Evolutionary conservation across 352 stramenopile genomes (phyloP), one percentile per base, ranked within the genome.

Genomic region (Pythium phragmitis): DNA sequence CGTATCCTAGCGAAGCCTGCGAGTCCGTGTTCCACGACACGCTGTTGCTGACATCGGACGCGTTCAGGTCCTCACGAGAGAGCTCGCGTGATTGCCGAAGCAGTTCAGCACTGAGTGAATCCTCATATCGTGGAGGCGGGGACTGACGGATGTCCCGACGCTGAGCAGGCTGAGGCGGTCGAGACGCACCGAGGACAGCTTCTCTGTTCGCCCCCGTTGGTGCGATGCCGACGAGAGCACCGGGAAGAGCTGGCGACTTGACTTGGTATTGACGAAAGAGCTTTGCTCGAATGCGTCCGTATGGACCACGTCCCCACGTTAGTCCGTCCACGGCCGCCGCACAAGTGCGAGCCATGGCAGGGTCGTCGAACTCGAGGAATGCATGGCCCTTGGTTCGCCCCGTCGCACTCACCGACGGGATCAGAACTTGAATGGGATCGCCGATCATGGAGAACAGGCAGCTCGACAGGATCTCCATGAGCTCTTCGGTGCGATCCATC

Each of bases 301-400:
- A 88, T 12, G 75, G 73, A 0, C 82, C 82, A 51, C 75, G 66
- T 13, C 85, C 85, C 87, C 87, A 95, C 4, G 72, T 82, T 16
- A 95, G 54, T 4, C 87, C 84, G 63, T 95, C 82, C 7, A 95
- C 64, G 30, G 83, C 82, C 7, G 67, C 56, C 0, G 82, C 78
- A 49, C 79, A 91, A 23, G 39, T 63, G 14, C 65, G 84, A 8
- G 87, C 85, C 68, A 92, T 79, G 5, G 69, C 63, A 0, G 75
- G 81, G 39, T 92, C 80, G 43, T 91, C 79, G 59, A 95, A 95
- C 57, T 95, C 87, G 37, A 95, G 62, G 63, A 95, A 95, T 7
- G 85, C 87, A 48, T 92, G 81, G 1, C 85, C 85, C 65, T 92
- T 93, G 30, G 77, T 92, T 49, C 77, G 70, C 28, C 78, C 76